Conservation (phyloP, 139 green algal genomes). For the Ettlia oleoabundans region DNA sequence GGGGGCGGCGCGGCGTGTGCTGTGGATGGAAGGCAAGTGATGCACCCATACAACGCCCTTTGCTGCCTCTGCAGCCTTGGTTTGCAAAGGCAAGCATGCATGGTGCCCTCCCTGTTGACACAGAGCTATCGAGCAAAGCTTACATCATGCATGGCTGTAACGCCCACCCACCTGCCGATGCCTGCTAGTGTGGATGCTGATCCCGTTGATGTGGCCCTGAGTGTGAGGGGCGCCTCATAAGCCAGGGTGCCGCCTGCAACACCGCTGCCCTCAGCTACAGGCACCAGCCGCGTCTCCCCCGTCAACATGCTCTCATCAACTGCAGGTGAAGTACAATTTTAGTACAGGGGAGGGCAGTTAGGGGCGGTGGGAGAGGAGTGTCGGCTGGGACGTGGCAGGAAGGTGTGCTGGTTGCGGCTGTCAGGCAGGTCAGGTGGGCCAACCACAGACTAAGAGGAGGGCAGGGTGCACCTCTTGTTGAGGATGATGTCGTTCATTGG, state of each 20-base stretch:
- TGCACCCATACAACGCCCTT: not conserved
- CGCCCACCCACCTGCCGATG: slow-evolving; percentile 57
- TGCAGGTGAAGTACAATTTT: no score
- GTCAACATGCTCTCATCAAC: slow-evolving; percentile 94
- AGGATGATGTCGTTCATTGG: no score
- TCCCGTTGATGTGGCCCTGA: slow-evolving; percentile 77
- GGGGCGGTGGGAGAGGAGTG: no score
- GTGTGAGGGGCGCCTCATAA: slow-evolving; percentile 80
- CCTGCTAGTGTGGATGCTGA: slow-evolving; percentile 73
- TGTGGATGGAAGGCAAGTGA: not conserved
- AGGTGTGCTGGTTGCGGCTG: no score
- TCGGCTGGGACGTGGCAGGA: no score
- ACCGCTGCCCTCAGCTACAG: slow-evolving; percentile 53
- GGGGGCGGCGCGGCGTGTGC: not conserved
- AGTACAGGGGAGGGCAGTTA: no score
- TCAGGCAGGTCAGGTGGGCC: no score
- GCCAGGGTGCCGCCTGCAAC: slow-evolving; percentile 86
- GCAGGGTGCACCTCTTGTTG: no score
- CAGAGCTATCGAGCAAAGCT: not conserved
- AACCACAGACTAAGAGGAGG: no score
- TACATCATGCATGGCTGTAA: no score
- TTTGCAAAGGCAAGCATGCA: no score
- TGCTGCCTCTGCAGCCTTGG: no score
- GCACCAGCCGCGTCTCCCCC: slow-evolving; percentile 70
- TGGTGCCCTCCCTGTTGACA: not conserved